These are phyloP conservation scores for Rubia peregrina DNA, from an alignment of 305 asterid genomes.

Conservation along the genomic window DNA sequence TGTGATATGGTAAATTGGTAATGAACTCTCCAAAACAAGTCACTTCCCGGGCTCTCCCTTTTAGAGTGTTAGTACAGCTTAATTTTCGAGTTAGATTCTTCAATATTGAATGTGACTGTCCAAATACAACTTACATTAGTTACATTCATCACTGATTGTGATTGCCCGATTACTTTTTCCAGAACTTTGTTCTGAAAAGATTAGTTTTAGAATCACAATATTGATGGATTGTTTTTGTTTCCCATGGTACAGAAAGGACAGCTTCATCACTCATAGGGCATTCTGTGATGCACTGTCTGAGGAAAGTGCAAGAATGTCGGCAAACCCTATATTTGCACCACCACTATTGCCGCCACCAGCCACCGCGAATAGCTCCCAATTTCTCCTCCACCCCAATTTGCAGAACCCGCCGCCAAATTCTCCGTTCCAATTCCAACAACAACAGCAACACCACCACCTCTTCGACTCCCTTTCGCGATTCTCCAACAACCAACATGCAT, in stretches of 20 bases:
- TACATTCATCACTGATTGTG: neutral
- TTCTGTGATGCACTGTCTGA: slow-evolving; percentile 86
- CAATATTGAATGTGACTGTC: no score
- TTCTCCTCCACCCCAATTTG: slow-evolving; percentile 20
- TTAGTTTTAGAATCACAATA: neutral
- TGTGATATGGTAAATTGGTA: no score
- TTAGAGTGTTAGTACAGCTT: no score
- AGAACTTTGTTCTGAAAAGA: no score
- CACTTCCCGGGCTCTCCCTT: no score
- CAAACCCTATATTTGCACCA: slow-evolving; percentile 31
- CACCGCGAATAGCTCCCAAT: slow-evolving; percentile 24
- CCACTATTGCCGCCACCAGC: slow-evolving; percentile 14
- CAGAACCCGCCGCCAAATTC: slow-evolving; percentile 23
- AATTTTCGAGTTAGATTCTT: no score
- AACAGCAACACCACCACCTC: slow-evolving; percentile 21
- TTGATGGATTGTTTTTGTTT: neutral
- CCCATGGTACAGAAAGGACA: slow-evolving; percentile 59
- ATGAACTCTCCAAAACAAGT: no score
- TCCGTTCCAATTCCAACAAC: slow-evolving; percentile 29
- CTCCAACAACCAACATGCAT: slow-evolving; percentile 16
- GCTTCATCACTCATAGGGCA: slow-evolving; percentile 85
- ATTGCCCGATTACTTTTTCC: no score
- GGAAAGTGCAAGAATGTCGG: slow-evolving; percentile 76
- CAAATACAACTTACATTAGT: no score
- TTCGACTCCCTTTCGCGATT: slow-evolving; percentile 11